Percentiles rank a stretch among this genome's conserved stretches.
phyloP scores from a whole-genome alignment of 768 basidiomycete genomes.

The Macrolepiota dolichaula region DNA sequence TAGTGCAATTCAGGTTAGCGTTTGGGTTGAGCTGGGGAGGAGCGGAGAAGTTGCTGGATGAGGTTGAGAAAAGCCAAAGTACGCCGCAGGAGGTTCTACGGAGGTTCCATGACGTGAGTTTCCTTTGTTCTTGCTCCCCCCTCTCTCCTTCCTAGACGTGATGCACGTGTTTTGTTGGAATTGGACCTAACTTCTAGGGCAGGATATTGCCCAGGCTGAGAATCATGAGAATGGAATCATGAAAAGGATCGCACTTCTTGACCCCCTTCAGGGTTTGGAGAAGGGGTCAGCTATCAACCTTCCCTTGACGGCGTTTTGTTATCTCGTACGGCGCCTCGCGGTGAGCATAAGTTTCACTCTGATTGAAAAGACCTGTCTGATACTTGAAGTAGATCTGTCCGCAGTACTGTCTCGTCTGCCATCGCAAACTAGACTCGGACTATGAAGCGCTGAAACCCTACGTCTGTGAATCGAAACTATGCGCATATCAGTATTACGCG shows the following conservation, averaged over 20 bases:
- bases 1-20: conserved; percentile 48
- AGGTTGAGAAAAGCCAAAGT: conserved; percentile 42
- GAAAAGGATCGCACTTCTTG: conserved; percentile 47
- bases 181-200: neutral
- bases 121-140: conserved; percentile 4
- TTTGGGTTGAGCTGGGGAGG: conserved; percentile 67
- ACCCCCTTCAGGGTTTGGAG: conserved; percentile 41
- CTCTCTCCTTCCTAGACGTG: too few relatives aligned
- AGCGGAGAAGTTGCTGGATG: conserved; percentile 51
- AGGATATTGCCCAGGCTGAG: conserved; percentile 42
- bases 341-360: conserved; percentile 29
- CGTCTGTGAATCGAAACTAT: conserved; percentile 63
- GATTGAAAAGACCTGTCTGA: neutral
- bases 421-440: conserved; percentile 47
- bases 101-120: conserved; percentile 26
- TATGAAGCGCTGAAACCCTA: conserved; percentile 70
- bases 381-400: conserved; percentile 51
- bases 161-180: neutral
- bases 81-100: conserved; percentile 35
- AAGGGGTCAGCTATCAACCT: conserved; percentile 46
- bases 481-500: conserved; percentile 67
- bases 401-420: conserved; percentile 73
- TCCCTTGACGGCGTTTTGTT: conserved; percentile 59
- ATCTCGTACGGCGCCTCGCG: conserved; percentile 60
- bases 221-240: conserved; percentile 35